These are phyloP conservation scores for Exobasidium cylindrosporum DNA, from an alignment of 1,284 basidiomycete genomes.

Conservation along the genomic window DNA sequence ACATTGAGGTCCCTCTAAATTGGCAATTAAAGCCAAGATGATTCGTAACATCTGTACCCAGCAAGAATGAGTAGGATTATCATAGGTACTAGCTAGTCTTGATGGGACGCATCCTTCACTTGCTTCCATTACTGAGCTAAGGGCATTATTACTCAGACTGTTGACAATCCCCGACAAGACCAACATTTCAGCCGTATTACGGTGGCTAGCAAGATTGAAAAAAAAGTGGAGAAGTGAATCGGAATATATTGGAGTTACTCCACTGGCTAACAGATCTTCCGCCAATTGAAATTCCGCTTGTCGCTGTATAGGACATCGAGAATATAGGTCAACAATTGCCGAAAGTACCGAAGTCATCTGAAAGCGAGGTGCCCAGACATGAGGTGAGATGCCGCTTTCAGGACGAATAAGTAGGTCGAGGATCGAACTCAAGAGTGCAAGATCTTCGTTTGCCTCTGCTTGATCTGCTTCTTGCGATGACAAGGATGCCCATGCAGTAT, in stretches of 20 bases:
- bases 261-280: slow-evolving; percentile 18
- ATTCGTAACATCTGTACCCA: slow-evolving; percentile 84
- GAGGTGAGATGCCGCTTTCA: slow-evolving; percentile 64
- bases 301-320: slow-evolving; percentile 57
- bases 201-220: slow-evolving; percentile 74
- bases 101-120: not conserved
- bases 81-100: slow-evolving; percentile 64
- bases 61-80: slow-evolving; percentile 71
- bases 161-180: slow-evolving; percentile 77
- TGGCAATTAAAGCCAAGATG: slow-evolving; percentile 68
- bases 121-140: slow-evolving; percentile 70
- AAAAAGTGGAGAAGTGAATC: slow-evolving; percentile 78
- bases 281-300: not conserved
- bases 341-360: slow-evolving; percentile 78
- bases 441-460: slow-evolving; percentile 58
- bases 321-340: slow-evolving; percentile 71
- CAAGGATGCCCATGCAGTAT: slow-evolving; percentile 57
- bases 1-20: slow-evolving; percentile 59
- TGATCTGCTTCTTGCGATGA: not conserved
- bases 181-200: slow-evolving; percentile 75
- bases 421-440: slow-evolving; percentile 75
- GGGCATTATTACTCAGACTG: slow-evolving; percentile 77
- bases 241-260: slow-evolving; percentile 63
- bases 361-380: slow-evolving; percentile 76
- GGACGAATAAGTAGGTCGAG: slow-evolving; percentile 72